These are phyloP conservation scores for Aspergillus caelatus DNA, from an alignment of 2,329 filamentous ascomycete genomes.

Conservation along the genomic window DNA sequence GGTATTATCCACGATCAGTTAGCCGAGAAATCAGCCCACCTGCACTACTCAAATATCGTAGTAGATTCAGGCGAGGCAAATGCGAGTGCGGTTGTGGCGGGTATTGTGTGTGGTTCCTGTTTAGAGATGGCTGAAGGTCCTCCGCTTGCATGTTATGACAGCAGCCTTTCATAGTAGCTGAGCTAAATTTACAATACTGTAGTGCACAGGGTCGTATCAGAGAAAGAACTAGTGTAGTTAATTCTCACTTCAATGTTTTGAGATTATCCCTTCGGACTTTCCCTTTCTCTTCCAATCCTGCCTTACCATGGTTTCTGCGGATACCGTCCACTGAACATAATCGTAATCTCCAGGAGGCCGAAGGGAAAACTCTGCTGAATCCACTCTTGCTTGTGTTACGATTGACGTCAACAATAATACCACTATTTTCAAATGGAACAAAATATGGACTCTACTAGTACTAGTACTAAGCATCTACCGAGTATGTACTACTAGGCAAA, in stretches of 20 bases:
- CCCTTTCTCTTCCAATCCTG: background rate
- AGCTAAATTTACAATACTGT: background rate
- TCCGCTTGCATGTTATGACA: constrained; percentile 9
- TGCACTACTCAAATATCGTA: background rate
- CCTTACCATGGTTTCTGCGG: background rate
- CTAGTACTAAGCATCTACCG: background rate
- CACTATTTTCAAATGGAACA: background rate
- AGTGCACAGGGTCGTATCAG: background rate
- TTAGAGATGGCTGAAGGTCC: background rate
- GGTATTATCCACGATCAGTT: background rate
- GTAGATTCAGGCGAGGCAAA: background rate
- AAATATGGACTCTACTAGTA: background rate
- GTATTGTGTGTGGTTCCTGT: constrained; percentile 2
- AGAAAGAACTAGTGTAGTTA: too few species aligned
- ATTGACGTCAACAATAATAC: background rate
- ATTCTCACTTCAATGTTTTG: too few species aligned
- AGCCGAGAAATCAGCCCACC: constrained; percentile 8
- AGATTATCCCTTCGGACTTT: background rate
- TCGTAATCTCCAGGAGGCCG: background rate
- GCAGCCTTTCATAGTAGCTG: background rate
- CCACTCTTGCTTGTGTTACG: background rate
- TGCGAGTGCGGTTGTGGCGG: constrained; percentile 21
- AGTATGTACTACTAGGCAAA: background rate
- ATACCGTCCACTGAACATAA: background rate
- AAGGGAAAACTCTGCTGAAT: background rate